A percentile compares a stretch with the other conserved stretches of the same genome.
These are phyloP conservation scores for Peronosclerospora sorghi DNA, from an alignment of 352 stramenopile genomes.

Conservation along the genomic window DNA sequence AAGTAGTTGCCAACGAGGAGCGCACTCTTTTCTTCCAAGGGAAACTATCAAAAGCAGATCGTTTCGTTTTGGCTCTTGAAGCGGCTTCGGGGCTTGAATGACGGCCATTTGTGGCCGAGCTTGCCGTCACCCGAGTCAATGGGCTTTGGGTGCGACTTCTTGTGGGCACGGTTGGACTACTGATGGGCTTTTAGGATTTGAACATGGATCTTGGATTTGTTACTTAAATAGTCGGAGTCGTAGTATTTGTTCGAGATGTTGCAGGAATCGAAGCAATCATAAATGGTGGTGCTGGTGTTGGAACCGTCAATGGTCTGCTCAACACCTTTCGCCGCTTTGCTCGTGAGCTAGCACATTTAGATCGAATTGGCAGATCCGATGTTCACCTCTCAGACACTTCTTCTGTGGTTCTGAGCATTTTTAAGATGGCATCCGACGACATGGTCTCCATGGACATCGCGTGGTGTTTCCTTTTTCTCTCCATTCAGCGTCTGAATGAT, in stretches of 20 bases:
- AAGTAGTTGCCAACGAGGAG: constrained; percentile 15
- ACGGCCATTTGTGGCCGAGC: constrained; percentile 17
- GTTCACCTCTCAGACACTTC: not conserved
- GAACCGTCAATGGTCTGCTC: constrained; percentile 15
- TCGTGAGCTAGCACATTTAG: constrained; percentile 14
- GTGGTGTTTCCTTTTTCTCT: constrained; percentile 26
- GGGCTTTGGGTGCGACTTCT: too few relatives aligned
- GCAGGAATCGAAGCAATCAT: too few relatives aligned
- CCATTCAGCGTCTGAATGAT: constrained; percentile 8
- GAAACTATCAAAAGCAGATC: constrained; percentile 1
- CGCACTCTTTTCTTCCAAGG: constrained; percentile 3
- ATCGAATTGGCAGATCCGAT: constrained; percentile 10
- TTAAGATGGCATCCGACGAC: constrained; percentile 49
- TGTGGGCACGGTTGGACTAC: constrained; percentile 8
- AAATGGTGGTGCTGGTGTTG: too few relatives aligned
- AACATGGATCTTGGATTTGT: constrained; percentile 15
- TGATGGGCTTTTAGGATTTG: constrained; percentile 11
- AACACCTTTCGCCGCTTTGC: constrained; percentile 21
- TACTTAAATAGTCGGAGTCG: too few relatives aligned
- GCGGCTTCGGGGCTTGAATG: constrained; percentile 10
- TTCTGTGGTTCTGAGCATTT: constrained; percentile 30
- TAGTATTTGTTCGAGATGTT: too few relatives aligned
- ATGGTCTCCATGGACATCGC: constrained; percentile 62
- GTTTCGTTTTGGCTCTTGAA: constrained; percentile 9
- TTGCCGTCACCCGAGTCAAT: constrained; percentile 17